Base-by-base conservation (phyloP, 495 filamentous ascomycete genomes). In the Neurospora hispaniola region DNA sequence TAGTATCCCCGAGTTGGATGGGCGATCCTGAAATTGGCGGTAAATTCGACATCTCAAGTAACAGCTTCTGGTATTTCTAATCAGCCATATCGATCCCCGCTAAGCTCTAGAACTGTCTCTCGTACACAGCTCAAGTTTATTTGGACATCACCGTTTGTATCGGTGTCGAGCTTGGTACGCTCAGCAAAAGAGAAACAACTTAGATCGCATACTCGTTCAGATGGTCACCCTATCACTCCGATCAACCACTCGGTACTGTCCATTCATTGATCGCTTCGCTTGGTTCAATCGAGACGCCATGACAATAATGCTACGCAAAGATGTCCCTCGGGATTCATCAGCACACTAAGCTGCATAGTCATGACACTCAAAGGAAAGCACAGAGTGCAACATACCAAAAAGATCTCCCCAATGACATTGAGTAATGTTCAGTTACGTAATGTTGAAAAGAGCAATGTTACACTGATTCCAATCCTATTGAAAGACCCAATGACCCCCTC, bases 401-500 rank as follows among this genome's bases (percentile, higher is more conserved):
- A 74, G 42, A 48, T n/a, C 6, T 74, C 73, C 4, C 73, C 71
- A 20, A 73, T 74, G 54, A 82, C 84, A 14, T 79, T 87, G 7
- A 31, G 86, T 16, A 81, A 82, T 75, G 79, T 88, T 46, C 85
- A 84, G 27, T 81, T 87, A 11, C 84, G 84, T 54, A 73, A 88
- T 76, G 79, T 77, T 14, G 80, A 84, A n/a, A 88, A 85, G 20
- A 83, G 85, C 78, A 80, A 80, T 72, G 78, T 83, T 71, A 83
- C 90, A 42, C 75, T 90, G 41, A 83, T 90, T 66, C 89, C 89
- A 3, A 81, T 84, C 2, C 89, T 89, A 2, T 89, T 87, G 0
- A 77, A 81, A 46, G 87, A 91, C 71, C 88, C 5, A 86, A 89
- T 74, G 88, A 90, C 76, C 89, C 76, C 89, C 88, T 18, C 78